Evolutionary conservation across 208 protist genomes (phyloP).

Genomic region (Wallacemonas rigidus): DNA sequence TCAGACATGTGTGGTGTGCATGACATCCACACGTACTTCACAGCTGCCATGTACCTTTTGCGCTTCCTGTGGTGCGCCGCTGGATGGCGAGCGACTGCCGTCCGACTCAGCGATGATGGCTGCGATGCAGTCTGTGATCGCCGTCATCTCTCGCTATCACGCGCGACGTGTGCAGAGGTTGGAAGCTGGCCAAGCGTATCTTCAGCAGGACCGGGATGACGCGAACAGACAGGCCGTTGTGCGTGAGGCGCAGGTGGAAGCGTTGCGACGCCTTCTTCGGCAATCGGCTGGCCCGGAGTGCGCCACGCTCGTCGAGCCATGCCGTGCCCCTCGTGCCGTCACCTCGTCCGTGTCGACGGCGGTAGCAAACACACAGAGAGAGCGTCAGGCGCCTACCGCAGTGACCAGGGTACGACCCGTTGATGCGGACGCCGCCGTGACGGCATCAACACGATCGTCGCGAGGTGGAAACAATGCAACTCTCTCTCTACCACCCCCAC

Average conservation of each 20-base stretch:
- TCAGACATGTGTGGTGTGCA: constrained; percentile 98
- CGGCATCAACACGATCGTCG: not conserved
- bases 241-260: constrained; percentile 6
- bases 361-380: too few species aligned
- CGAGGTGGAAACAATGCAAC: not conserved
- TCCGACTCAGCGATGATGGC: constrained; percentile 95
- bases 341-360: not conserved
- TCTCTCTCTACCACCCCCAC: not conserved
- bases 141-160: not conserved
- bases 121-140: not conserved
- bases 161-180: not conserved
- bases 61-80: constrained; percentile 85
- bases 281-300: not conserved
- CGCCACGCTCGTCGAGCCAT: not conserved
- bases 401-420: too few species aligned
- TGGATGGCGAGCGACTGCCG: constrained; percentile 95
- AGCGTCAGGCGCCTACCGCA: too few species aligned
- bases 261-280: constrained; percentile 3
- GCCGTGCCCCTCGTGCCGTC: not conserved
- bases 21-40: constrained; percentile 97
- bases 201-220: not conserved
- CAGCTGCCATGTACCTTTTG: constrained; percentile 76
- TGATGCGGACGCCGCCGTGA: too few species aligned
- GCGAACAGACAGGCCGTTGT: not conserved
- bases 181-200: not conserved